Base-by-base conservation (phyloP, 2,329 filamentous ascomycete genomes). In the Cytospora leucostoma region DNA sequence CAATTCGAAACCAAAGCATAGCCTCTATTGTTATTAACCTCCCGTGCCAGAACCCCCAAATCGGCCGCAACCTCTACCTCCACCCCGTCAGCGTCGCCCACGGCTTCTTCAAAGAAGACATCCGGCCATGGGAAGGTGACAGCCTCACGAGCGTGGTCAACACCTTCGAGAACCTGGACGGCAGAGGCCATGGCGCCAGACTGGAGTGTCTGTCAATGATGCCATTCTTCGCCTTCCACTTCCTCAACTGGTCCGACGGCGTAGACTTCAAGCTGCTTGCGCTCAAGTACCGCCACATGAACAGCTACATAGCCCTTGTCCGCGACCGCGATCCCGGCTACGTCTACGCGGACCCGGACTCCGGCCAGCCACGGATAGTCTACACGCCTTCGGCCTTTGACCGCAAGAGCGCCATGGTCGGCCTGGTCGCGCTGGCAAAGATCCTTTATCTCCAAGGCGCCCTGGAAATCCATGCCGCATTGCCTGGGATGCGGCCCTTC, bases 1-100 rank as follows among this genome's bases (percentile, higher is more conserved):
- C 33, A 58, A 33, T 34, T 6, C 12, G 17, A 33, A 6, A 10
- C 1, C 0, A 1, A 27, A 4, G 7, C 13, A 3, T 1, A 4
- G 2, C 12, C 12, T n/a, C n/a, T 12, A 7, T 7, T 54, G 3
- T 12, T 49, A n/a, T 51, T 59, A 12, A 59, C 60, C 15, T 15
- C 2, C 1, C 8, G 2, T n/a, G 8, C 7, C 70, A 87, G 79
- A 97, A 96, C 72, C 82, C 82, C 4, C 88, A 97, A 62, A 89
- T 97, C 66, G 94, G 94, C 33, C 84, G 82, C 8, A 91, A 97
- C 70, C 84, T 97, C 4, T 82, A 95, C 70, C 75, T 97, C 0
- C 94, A 98, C 71, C 94, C 93, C 1, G 88, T 87, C 71, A 83
- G 81, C 70, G 72, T 80, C 10, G 70, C 87, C 72, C 60, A 75